Percentiles rank a stretch among this genome's conserved stretches.
phyloP scores from a whole-genome alignment of 2,329 filamentous ascomycete genomes.

The Neonectria faginata region DNA sequence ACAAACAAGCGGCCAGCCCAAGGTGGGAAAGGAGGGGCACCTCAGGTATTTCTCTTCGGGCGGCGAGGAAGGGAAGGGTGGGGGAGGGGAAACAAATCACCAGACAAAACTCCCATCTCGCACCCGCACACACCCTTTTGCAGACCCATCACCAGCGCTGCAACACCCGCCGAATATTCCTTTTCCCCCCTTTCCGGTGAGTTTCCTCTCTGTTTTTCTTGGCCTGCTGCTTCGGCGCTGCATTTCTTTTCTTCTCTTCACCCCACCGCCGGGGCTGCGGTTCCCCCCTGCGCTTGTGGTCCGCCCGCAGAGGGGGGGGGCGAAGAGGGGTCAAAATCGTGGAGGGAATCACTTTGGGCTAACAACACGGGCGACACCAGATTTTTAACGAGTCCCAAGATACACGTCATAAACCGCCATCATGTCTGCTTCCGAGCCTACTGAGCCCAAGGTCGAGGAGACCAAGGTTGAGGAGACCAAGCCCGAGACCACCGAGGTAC shows the following conservation, averaged over 20 bases:
- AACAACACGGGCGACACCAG: slow-evolving; percentile 11
- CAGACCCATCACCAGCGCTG: slow-evolving; percentile 19
- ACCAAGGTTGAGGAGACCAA: slow-evolving; percentile 49
- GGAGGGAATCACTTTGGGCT: slow-evolving; percentile 17
- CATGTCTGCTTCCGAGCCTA: slow-evolving; percentile 63
- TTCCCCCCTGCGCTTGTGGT: slow-evolving; percentile 19
- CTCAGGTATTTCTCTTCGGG: slow-evolving; percentile 34
- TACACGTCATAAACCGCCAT: slow-evolving; percentile 41
- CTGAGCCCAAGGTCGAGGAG: slow-evolving; percentile 67
- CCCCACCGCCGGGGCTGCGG: background rate
- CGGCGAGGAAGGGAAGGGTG: slow-evolving; percentile 31
- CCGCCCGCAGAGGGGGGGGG: slow-evolving; percentile 6
- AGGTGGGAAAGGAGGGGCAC: slow-evolving; percentile 41
- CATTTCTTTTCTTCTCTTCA: background rate
- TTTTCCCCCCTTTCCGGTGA: slow-evolving; percentile 30
- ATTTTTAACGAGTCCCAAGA: slow-evolving; percentile 15
- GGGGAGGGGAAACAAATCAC: slow-evolving; percentile 43
- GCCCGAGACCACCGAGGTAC: slow-evolving; percentile 47
- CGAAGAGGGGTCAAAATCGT: slow-evolving; percentile 24
- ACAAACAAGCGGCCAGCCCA: slow-evolving; percentile 15
- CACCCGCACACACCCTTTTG: slow-evolving; percentile 14
- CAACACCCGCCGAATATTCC: slow-evolving; percentile 25
- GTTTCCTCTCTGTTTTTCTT: slow-evolving; percentile 14
- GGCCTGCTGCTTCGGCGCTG: background rate
- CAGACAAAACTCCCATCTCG: slow-evolving; percentile 36